Evolutionary conservation across 495 filamentous ascomycete species (phyloP).

Genomic region (Penicillium herquei): DNA sequence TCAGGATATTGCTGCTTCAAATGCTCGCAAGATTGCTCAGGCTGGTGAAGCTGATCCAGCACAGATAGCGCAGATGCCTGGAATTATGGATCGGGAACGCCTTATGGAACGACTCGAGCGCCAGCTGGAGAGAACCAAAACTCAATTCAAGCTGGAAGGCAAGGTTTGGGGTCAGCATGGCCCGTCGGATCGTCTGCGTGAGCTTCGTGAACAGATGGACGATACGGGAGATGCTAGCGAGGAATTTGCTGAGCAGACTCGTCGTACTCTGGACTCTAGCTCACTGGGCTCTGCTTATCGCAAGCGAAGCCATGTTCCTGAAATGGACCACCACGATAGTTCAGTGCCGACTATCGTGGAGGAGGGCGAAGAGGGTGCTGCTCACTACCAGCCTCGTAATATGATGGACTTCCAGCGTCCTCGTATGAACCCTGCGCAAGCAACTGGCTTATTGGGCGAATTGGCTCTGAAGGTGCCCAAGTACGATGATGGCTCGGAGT

Average conservation of each 20-base stretch:
- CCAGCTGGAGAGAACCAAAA: constrained; percentile 95
- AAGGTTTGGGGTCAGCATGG: constrained; percentile 86
- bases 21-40: constrained; percentile 64
- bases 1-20: constrained; percentile 88
- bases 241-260: constrained; percentile 51
- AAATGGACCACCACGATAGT: constrained; percentile 40
- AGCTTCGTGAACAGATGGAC: constrained; percentile 94
- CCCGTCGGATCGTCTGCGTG: constrained; percentile 87
- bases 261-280: constrained; percentile 49
- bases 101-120: constrained; percentile 91
- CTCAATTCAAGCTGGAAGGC: constrained; percentile 95
- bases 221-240: constrained; percentile 49
- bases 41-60: constrained; percentile 58
- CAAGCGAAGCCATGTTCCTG: constrained; percentile 55
- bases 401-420: constrained; percentile 68
- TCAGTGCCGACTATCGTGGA: constrained; percentile 35
- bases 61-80: constrained; percentile 80
- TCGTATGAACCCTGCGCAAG: constrained; percentile 70
- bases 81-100: constrained; percentile 87
- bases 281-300: constrained; percentile 66
- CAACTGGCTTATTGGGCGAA: constrained; percentile 74
- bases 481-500: constrained; percentile 61
- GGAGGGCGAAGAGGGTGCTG: constrained; percentile 46
- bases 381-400: constrained; percentile 66
- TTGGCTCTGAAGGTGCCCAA: constrained; percentile 74